Evolutionary conservation across 2,329 filamentous ascomycete species (phyloP).

Genomic region (Verticillium longisporum): DNA sequence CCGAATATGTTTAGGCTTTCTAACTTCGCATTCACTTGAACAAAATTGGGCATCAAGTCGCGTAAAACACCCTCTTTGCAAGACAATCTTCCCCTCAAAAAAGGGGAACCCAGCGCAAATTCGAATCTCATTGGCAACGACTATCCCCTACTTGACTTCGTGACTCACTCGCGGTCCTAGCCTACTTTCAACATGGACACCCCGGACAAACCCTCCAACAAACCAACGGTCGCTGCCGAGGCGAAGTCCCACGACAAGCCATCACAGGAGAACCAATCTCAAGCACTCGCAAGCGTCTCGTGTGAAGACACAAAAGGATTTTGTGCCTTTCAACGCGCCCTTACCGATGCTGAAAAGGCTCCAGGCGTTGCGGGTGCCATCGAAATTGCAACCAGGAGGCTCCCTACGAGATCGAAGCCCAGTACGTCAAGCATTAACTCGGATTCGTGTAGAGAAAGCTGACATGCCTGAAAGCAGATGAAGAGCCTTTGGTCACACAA

Average conservation of each 20-base stretch:
- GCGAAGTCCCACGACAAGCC: neutral
- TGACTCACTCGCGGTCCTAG: no score
- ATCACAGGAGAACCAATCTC: neutral
- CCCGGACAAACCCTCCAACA: no score
- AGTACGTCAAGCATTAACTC: neutral
- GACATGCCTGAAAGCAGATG: neutral
- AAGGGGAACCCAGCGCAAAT: no score
- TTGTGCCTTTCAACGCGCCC: neutral
- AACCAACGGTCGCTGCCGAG: neutral
- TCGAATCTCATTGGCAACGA: no score
- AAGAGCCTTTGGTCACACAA: neutral
- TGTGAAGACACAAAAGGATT: neutral
- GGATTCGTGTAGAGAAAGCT: neutral
- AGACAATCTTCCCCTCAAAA: no score
- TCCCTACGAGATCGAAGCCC: neutral
- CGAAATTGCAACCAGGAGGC: neutral
- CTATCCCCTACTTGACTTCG: no score
- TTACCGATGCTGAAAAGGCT: neutral
- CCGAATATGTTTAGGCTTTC: no score
- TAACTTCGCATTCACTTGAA: no score
- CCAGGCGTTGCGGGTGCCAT: neutral
- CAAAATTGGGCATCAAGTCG: no score
- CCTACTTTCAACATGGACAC: no score
- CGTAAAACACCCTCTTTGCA: no score
- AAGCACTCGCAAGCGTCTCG: neutral